Evolutionary conservation across 2,329 filamentous ascomycete species (phyloP).

Genomic region (Cercospora sojina): DNA sequence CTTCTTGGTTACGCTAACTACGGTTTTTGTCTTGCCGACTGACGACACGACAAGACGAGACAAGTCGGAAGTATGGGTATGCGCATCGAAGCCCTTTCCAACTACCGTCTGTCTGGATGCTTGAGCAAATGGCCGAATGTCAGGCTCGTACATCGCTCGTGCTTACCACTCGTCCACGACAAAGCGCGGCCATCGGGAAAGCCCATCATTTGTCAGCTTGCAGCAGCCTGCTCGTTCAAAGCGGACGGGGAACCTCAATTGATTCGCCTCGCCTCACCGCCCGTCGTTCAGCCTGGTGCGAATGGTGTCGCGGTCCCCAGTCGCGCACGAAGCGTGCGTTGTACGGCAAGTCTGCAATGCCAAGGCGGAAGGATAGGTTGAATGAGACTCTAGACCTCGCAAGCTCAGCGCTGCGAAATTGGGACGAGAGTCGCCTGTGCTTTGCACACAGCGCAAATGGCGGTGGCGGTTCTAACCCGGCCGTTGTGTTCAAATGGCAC

Average conservation of each 20-base stretch:
- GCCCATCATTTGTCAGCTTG: not conserved
- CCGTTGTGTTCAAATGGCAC: not conserved
- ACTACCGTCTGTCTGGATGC: not conserved
- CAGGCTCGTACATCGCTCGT: not conserved
- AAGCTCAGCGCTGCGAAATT: not conserved
- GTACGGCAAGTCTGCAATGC: not conserved
- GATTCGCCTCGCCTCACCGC: not conserved
- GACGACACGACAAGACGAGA: not conserved
- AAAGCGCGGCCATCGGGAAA: not conserved
- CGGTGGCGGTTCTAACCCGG: not conserved
- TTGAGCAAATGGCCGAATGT: not conserved
- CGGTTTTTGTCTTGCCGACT: not conserved
- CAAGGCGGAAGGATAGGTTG: not conserved
- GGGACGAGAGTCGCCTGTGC: not conserved
- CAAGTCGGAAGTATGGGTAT: not conserved
- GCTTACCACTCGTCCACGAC: not conserved
- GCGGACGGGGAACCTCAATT: not conserved
- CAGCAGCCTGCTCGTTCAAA: not conserved
- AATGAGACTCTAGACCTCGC: not conserved
- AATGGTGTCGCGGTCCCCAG: not conserved
- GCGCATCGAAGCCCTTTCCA: not conserved
- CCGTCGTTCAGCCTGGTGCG: not conserved
- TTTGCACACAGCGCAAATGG: not conserved
- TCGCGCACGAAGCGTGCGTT: not conserved
- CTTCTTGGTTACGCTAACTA: not conserved